Evolutionary conservation across 192 early-diverging fungal species (phyloP).

Genomic region (Umbelopsis vinacea): DNA sequence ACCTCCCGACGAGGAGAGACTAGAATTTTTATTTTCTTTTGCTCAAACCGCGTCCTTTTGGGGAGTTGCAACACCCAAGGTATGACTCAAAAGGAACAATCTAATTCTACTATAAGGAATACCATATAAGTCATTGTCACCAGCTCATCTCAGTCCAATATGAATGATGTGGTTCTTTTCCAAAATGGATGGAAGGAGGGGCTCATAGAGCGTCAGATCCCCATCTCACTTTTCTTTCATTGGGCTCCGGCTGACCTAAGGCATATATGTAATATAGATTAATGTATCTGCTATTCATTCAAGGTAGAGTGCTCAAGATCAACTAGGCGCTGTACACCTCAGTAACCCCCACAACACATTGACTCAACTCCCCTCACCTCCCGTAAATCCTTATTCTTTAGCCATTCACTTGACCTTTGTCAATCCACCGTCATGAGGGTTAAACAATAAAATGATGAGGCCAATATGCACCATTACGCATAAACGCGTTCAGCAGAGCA

Average conservation of each 20-base stretch:
- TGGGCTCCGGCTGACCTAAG: not conserved
- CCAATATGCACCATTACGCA: not conserved
- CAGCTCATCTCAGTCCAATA: not conserved
- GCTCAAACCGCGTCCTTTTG: not conserved
- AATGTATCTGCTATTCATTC: too few species aligned
- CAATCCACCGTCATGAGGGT: too few species aligned
- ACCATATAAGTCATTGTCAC: not conserved
- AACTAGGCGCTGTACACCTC: too few species aligned
- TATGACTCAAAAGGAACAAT: not conserved
- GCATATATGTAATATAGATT: not conserved
- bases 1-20: not conserved
- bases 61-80: not conserved
- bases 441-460: too few species aligned
- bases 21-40: not conserved
- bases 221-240: not conserved
- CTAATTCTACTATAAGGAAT: not conserved
- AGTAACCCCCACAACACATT: not conserved
- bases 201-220: too few species aligned
- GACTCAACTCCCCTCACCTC: not conserved
- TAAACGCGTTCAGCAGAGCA: not conserved
- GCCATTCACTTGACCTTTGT: too few species aligned
- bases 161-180: not conserved
- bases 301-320: too few species aligned
- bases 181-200: too few species aligned
- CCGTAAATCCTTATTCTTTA: not conserved